Evolutionary conservation across 139 green algal genomes (phyloP).

Genomic region (Chlamydomonas sphaeroides): DNA sequence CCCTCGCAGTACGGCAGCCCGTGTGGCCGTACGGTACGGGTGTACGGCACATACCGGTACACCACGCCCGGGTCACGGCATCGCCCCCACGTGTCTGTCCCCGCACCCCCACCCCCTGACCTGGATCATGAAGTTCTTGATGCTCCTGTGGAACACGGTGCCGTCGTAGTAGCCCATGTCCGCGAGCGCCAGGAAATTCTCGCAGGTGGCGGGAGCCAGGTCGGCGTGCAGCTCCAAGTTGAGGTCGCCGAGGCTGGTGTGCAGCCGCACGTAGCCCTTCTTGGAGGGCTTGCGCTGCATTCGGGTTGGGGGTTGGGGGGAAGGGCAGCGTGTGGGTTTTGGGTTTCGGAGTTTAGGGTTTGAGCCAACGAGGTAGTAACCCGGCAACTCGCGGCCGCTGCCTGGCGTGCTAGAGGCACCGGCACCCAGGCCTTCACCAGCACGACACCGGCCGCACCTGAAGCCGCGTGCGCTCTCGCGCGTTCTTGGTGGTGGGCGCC

Average conservation of each 20-base stretch:
- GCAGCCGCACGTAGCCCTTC: conserved; percentile 78
- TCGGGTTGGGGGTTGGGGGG: too few species aligned
- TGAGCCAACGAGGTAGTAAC: too few species aligned
- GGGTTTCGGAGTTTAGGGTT: too few species aligned
- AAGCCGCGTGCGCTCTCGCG: conserved; percentile 63
- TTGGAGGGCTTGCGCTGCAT: conserved; percentile 82
- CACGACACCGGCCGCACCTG: too few species aligned
- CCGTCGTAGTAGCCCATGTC: conserved; percentile 92
- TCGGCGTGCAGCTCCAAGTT: conserved; percentile 95
- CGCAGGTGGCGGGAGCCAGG: conserved; percentile 86
- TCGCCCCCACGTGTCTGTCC: background rate
- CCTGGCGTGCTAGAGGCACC: too few species aligned
- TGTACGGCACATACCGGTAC: too few species aligned
- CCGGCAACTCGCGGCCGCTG: too few species aligned
- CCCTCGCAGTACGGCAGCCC: too few species aligned
- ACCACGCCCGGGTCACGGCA: too few species aligned
- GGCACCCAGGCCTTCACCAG: too few species aligned
- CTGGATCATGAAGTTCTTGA: conserved; percentile 97
- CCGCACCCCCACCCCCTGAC: conserved; percentile 16
- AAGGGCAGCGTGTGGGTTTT: too few species aligned
- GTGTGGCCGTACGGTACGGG: too few species aligned
- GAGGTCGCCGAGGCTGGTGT: conserved; percentile 74
- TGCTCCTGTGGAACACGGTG: conserved; percentile 91
- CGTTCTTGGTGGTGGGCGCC: conserved; percentile 66
- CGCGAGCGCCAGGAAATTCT: conserved; percentile 96